Conservation (phyloP, 2,329 filamentous ascomycete species). For the Diatrype stigma region DNA sequence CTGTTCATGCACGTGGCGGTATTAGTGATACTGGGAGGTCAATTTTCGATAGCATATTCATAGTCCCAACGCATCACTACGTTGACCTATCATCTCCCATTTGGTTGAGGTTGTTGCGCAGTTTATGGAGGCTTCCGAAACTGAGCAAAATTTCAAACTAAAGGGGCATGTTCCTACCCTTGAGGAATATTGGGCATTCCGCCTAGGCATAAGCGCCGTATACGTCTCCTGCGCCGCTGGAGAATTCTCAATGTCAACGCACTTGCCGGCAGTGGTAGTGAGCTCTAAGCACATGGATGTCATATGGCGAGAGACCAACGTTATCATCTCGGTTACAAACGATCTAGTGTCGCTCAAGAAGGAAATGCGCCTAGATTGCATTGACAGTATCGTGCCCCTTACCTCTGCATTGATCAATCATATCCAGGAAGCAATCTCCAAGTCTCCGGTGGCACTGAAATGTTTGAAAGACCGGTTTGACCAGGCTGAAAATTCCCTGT, state of each 20-base stretch:
- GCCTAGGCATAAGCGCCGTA: slow-evolving; percentile 21
- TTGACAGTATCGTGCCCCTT: slow-evolving; percentile 6
- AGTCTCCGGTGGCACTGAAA: background rate
- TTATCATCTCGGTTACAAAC: slow-evolving; percentile 19
- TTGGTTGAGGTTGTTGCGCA: slow-evolving; percentile 14
- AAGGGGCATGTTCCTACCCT: slow-evolving; percentile 12
- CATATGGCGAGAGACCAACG: slow-evolving; percentile 18
- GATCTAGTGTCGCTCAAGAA: slow-evolving; percentile 20
- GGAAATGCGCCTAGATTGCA: slow-evolving; percentile 7
- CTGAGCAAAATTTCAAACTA: slow-evolving; percentile 15
- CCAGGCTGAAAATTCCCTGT: background rate
- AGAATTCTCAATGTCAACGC: slow-evolving; percentile 13
- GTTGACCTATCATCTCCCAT: too few relatives aligned
- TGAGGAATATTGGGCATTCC: slow-evolving; percentile 16
- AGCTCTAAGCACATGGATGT: slow-evolving; percentile 6
- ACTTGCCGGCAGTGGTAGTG: slow-evolving; percentile 10
- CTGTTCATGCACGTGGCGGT: too few relatives aligned
- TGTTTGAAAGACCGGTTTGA: slow-evolving; percentile 6
- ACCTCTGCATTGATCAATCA: slow-evolving; percentile 2
- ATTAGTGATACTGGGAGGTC: too few relatives aligned
- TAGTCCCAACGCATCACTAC: too few relatives aligned
- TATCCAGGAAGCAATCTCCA: background rate
- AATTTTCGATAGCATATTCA: too few relatives aligned
- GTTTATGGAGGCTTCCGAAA: slow-evolving; percentile 14
- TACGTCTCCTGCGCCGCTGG: slow-evolving; percentile 10